Base-by-base conservation (phyloP, 2,329 filamentous ascomycete genomes). In the Colletotrichum truncatum region DNA sequence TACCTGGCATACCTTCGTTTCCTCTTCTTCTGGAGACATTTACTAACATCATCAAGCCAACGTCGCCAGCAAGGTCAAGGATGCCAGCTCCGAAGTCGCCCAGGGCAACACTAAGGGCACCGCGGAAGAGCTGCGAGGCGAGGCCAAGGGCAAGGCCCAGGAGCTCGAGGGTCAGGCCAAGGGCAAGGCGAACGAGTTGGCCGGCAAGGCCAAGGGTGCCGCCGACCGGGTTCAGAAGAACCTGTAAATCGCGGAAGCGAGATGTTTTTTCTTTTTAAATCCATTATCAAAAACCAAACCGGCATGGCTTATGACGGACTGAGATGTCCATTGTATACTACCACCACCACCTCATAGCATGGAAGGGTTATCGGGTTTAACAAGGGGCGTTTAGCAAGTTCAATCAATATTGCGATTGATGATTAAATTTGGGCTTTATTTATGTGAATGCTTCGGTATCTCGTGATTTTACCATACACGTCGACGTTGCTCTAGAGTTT, bases 41-140 rank as follows among this genome's bases (percentile, higher is more conserved):
- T 39, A 28, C 64, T 72, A 39, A 72, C 67, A 21, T 4, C 0
- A 3, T 10, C 25, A 49, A 83, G 80, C 77, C 45, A 73, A 72
- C 21, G 77, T 78, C 36, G 74, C 80, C 9, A 72, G 77, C 64
- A 88, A 88, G 73, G 77, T 82, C 54, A 87, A 87, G 74, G 76
- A 84, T 26, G 78, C 77, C 25, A 75, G 76, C 11, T 70, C 77
- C 6, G 73, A 83, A 4, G 70, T 75, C 16, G 72, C 69, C 18
- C 74, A 74, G 56, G 79, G 79, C 54, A 72, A 81, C 65, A 77
- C 75, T 12, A 75, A 78, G 64, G 77, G 76, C 26, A 76, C 75
- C 61, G 76, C 80, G 0, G 70, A 75, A 28, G 74, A 81, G 64
- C 64, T 77, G 9, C 76, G 80, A 71, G 82, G 81, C 8, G 70